Percentiles rank a stretch among this genome's conserved stretches.
Evolutionary conservation across 1,284 basidiomycete genomes (phyloP).

Genomic region (Ceratobasidium sp.): DNA sequence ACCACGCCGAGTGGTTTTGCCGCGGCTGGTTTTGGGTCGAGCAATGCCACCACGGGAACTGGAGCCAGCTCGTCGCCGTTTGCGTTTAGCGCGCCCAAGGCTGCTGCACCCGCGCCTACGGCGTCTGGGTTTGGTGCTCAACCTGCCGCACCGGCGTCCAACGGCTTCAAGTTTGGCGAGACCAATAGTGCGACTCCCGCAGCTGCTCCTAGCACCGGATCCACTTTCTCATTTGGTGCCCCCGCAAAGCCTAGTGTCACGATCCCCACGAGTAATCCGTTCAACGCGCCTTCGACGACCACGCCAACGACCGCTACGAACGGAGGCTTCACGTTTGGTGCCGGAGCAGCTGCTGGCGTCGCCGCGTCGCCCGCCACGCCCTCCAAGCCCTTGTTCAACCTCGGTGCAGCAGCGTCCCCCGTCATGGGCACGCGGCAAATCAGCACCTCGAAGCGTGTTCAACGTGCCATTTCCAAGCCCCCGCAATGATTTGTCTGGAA

Average conservation of each 20-base stretch:
- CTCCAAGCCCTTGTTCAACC: slow-evolving; percentile 26
- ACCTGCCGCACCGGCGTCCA: neutral
- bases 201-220: neutral
- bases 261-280: slow-evolving; percentile 16
- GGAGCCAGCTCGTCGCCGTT: slow-evolving; percentile 2
- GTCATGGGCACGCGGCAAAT: slow-evolving; percentile 34
- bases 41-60: neutral
- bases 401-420: slow-evolving; percentile 28
- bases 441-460: slow-evolving; percentile 32
- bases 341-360: neutral
- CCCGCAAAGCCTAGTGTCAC: slow-evolving; percentile 22
- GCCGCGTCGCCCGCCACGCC: slow-evolving; percentile 26
- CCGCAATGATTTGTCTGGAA: slow-evolving; percentile 14
- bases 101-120: neutral
- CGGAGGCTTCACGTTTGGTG: slow-evolving; percentile 10
- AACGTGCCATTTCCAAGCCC: slow-evolving; percentile 30
- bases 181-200: neutral
- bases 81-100: slow-evolving; percentile 18
- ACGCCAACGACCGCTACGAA: slow-evolving; percentile 9
- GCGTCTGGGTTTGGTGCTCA: slow-evolving; percentile 14
- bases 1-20: slow-evolving; percentile 6
- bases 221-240: slow-evolving; percentile 16
- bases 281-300: slow-evolving; percentile 16
- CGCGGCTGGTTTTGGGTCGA: neutral
- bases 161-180: slow-evolving; percentile 14